These are phyloP conservation scores for Pterula multifida DNA, from an alignment of 1,284 basidiomycete species.

Conservation along the genomic window DNA sequence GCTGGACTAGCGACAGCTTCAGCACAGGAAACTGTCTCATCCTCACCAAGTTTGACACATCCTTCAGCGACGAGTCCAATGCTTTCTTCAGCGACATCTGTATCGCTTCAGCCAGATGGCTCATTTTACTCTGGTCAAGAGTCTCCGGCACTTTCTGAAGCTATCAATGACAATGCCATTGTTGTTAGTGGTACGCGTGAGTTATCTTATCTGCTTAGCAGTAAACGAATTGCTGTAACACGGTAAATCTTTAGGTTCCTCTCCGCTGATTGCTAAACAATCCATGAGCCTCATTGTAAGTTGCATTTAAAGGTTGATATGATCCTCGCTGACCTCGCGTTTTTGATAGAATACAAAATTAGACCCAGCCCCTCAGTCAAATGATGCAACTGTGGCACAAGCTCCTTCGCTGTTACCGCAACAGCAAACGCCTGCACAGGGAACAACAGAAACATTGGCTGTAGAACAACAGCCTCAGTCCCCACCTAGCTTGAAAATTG, in stretches of 20 bases:
- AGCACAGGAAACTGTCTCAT: slow-evolving; percentile 29
- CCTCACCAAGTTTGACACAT: slow-evolving; percentile 71
- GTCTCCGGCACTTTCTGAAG: slow-evolving; percentile 63
- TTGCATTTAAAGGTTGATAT: not conserved
- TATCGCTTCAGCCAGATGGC: slow-evolving; percentile 55
- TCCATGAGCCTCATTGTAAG: not conserved
- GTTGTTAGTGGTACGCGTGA: not conserved
- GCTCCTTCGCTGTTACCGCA: slow-evolving; percentile 8
- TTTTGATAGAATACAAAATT: not conserved
- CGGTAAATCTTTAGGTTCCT: not conserved
- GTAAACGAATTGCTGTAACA: no score
- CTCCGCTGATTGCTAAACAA: not conserved
- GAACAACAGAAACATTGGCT: slow-evolving; percentile 22
- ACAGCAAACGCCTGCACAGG: slow-evolving; percentile 18
- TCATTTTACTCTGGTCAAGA: slow-evolving; percentile 59
- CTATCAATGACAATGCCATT: slow-evolving; percentile 31
- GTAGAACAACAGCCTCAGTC: slow-evolving; percentile 49
- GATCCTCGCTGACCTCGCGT: not conserved
- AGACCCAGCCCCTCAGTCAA: not conserved
- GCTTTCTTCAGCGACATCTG: slow-evolving; percentile 63
- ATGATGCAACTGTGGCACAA: not conserved
- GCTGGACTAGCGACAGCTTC: slow-evolving; percentile 32
- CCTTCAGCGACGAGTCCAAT: slow-evolving; percentile 69
- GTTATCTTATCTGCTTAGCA: not conserved
- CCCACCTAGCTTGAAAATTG: slow-evolving; percentile 58